Evolutionary conservation across 495 filamentous ascomycete genomes (phyloP), one percentile per base, ranked within the genome.

Genomic region (Viridothelium virens): DNA sequence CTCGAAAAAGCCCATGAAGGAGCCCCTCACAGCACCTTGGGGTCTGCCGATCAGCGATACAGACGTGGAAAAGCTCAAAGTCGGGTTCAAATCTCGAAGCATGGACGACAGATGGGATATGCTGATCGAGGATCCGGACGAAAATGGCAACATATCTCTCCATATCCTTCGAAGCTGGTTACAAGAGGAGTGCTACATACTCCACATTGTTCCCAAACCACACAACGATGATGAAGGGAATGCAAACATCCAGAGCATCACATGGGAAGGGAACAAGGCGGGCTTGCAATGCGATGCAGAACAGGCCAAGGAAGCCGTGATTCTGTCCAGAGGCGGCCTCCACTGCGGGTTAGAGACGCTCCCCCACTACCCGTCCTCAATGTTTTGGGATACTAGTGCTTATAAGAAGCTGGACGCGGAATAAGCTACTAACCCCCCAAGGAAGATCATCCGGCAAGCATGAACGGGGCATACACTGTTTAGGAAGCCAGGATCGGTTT

Each of bases 21-120:
- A 59, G 5, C 53, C 53, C 9, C 18, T 31, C 31, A 59, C 53
- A 59, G 53, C 53, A 59, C 53, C 53, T n/a, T 59, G 53, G 53
- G 53, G 18, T 59, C 25, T 59, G 53, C 33, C 6, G 9, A 36
- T 59, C 53, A 59, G 53, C 53, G 53, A 59, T 14, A 18, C 53
- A 59, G 53, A 59, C 53, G 33, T 59, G 18, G 53, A 59, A 18
- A 59, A 59, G 53, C 53, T 59, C 53, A 59, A 59, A 36, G 53
- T 31, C 25, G 53, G 53, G 33, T 59, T 59, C 53, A 33, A 31
- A 31, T 31, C 53, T 33, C 53, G 53, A 31, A 31, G 36, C 14
- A 59, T 59, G 53, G 53, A 59, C 36, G 53, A 59, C 31, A 59
- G 36, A 59, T 59, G 53, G 53, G 53, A 33, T 36, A 31, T 59